phyloP scores from a whole-genome alignment of 805 yeast genomes.

The Spathaspora boniae region DNA sequence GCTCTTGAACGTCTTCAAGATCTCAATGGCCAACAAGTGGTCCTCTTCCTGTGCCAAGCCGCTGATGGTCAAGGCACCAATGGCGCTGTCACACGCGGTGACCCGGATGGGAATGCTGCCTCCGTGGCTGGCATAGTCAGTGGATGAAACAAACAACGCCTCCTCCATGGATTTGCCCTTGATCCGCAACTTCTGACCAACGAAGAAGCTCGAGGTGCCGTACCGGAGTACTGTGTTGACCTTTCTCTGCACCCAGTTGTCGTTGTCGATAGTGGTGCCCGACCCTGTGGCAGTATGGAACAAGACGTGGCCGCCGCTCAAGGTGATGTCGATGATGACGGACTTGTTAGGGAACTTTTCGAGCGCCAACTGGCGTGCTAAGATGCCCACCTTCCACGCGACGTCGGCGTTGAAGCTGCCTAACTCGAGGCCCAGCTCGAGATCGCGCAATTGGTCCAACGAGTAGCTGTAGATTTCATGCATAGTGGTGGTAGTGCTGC shows the following conservation, averaged over 20 bases:
- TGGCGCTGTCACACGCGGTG: conserved; percentile 28
- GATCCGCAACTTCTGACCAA: conserved; percentile 41
- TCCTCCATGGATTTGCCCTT: conserved; percentile 36
- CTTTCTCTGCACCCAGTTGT: conserved; percentile 51
- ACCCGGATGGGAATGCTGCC: conserved; percentile 53
- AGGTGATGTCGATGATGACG: conserved; percentile 47
- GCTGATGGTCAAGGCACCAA: conserved; percentile 52
- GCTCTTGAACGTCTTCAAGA: conserved; percentile 17
- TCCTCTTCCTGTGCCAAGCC: conserved; percentile 57
- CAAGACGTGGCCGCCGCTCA: conserved; percentile 42
- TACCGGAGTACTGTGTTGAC: conserved; percentile 46
- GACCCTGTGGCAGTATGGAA: conserved; percentile 41
- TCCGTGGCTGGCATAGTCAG: conserved; percentile 51
- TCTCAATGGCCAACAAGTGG: conserved; percentile 44
- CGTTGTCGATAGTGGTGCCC: conserved; percentile 48
- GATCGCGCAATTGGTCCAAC: conserved; percentile 17
- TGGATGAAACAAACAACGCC: conserved; percentile 36
- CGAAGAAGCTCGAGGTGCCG: conserved; percentile 44
- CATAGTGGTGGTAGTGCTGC: no score
- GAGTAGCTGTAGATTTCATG: conserved; percentile 12
- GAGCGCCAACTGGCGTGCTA: conserved; percentile 35
- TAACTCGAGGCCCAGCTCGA: conserved; percentile 20
- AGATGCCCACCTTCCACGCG: conserved; percentile 46
- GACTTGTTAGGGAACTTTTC: conserved; percentile 24
- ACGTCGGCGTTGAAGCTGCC: conserved; percentile 27